These are phyloP conservation scores for Calendula officinalis DNA, from an alignment of 129 eudicot species.

Conservation along the genomic window DNA sequence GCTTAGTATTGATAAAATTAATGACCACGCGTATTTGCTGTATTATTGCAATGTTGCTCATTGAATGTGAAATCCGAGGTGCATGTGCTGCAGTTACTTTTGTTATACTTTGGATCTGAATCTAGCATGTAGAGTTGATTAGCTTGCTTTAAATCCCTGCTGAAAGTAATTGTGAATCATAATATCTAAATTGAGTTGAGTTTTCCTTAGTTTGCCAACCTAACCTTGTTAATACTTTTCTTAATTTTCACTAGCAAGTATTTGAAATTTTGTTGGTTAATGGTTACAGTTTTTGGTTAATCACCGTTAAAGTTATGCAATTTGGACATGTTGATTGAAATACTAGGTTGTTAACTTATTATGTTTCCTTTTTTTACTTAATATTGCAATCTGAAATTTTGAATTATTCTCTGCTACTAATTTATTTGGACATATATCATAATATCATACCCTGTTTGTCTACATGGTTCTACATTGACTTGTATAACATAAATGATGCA, in stretches of 20 bases:
- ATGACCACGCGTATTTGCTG: background rate
- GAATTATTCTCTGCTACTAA: background rate
- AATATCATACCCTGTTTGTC: background rate
- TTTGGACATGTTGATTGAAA: background rate
- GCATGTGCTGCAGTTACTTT: slow-evolving; percentile 10
- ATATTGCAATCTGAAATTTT: slow-evolving; percentile 1
- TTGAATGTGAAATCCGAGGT: slow-evolving; percentile 17
- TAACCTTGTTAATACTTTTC: background rate
- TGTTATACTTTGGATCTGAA: slow-evolving; percentile 25
- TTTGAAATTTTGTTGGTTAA: background rate
- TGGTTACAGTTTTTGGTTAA: background rate
- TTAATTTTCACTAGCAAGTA: background rate
- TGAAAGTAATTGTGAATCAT: slow-evolving; percentile 9
- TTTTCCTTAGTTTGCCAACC: background rate
- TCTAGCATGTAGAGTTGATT: background rate
- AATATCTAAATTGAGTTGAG: background rate
- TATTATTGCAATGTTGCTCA: slow-evolving; percentile 10
- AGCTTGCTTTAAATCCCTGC: slow-evolving; percentile 16
- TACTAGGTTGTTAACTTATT: background rate
- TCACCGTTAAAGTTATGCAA: background rate
- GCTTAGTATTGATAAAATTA: slow-evolving; percentile 8
- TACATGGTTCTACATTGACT: background rate
- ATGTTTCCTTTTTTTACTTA: background rate
- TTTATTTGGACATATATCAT: background rate
- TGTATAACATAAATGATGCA: background rate